Conservation (phyloP, 176 grass and related monocot species). For the Poa pratensis region DNA sequence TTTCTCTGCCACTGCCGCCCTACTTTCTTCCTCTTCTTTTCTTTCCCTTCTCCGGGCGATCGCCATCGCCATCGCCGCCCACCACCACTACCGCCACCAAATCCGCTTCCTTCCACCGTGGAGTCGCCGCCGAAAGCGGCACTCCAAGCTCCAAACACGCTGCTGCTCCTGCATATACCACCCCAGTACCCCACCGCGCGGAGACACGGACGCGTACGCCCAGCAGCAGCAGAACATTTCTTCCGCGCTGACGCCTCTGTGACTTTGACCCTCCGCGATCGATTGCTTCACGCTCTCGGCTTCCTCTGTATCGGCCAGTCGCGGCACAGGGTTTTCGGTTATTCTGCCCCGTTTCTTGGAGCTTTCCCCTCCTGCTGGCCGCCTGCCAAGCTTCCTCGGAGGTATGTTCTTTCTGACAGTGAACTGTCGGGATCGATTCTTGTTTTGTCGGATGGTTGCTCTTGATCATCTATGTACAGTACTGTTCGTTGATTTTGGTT, state of each 20-base stretch:
- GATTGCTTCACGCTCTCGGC: not conserved
- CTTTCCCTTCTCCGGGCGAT: not conserved
- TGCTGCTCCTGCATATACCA: not conserved
- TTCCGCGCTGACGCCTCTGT: conserved; percentile 22
- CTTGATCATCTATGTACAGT: too few relatives aligned
- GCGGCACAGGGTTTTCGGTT: not conserved
- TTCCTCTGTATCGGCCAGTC: not conserved
- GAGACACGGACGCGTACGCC: not conserved
- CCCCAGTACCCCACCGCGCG: not conserved
- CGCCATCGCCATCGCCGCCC: conserved; percentile 47
- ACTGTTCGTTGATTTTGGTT: not conserved
- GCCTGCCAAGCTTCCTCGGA: conserved; percentile 28
- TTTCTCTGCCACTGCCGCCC: conserved; percentile 33
- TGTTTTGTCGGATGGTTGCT: not conserved
- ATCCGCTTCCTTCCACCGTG: conserved; percentile 5
- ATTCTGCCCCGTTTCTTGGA: conserved; percentile 40
- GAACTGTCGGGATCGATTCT: not conserved
- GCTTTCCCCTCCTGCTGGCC: conserved; percentile 31
- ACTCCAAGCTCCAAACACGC: not conserved
- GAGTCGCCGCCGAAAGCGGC: conserved; percentile 37
- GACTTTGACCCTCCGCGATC: conserved; percentile 35
- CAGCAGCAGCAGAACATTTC: not conserved
- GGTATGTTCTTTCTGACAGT: conserved; percentile 23
- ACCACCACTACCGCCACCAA: conserved; percentile 29
- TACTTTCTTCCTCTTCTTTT: not conserved